Percentiles rank a stretch among this genome's conserved stretches.
These are phyloP conservation scores for Nicotiana undulata DNA, from an alignment of 257 asterid genomes.

Conservation along the genomic window DNA sequence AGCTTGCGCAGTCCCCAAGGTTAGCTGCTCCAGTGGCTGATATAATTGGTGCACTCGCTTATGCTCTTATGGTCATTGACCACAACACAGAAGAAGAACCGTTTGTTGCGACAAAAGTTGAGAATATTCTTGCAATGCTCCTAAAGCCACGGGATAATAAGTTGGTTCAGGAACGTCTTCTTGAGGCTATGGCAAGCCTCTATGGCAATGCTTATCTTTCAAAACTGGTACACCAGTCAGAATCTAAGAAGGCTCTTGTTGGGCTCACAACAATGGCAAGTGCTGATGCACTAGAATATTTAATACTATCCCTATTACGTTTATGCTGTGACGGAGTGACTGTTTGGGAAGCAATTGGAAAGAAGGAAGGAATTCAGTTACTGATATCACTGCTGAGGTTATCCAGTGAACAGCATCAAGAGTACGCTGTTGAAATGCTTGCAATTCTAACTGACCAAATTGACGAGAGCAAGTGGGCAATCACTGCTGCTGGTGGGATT, in stretches of 20 bases:
- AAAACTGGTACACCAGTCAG: constrained; percentile 36
- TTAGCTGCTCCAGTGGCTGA: constrained; percentile 88
- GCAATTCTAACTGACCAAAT: constrained; percentile 64
- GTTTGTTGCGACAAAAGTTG: constrained; percentile 45
- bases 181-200: constrained; percentile 79
- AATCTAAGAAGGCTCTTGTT: constrained; percentile 63
- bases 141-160: constrained; percentile 82
- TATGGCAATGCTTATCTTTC: constrained; percentile 51
- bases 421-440: constrained; percentile 68
- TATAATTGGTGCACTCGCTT: constrained; percentile 83
- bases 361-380: constrained; percentile 82
- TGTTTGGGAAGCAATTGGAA: constrained; percentile 81
- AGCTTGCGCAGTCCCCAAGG: constrained; percentile 79
- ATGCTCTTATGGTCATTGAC: constrained; percentile 58
- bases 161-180: constrained; percentile 72
- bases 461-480: constrained; percentile 94
- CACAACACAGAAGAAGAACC: constrained; percentile 36
- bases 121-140: constrained; percentile 53
- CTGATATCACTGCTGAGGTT: constrained; percentile 66
- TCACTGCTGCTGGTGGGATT: constrained; percentile 93
- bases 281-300: constrained; percentile 60
- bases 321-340: constrained; percentile 48
- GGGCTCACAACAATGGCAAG: constrained; percentile 66
- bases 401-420: constrained; percentile 77
- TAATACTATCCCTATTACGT: constrained; percentile 44